A percentile compares a stretch with the other conserved stretches of the same genome.
These are phyloP conservation scores for Antarctomyces pellizariae DNA, from an alignment of 495 filamentous ascomycete genomes.

Conservation along the genomic window DNA sequence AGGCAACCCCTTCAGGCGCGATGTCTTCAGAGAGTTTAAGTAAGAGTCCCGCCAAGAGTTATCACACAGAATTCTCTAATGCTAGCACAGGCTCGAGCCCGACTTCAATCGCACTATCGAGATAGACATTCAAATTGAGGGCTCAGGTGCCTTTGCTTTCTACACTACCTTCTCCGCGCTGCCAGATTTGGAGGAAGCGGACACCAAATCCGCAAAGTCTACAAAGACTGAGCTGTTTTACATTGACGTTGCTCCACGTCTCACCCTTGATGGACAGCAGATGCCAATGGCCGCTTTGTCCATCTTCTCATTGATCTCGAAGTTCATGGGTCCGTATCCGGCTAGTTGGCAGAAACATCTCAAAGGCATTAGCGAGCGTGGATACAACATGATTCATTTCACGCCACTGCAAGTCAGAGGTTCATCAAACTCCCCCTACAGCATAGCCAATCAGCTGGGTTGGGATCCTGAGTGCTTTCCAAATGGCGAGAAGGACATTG, in stretches of 20 bases:
- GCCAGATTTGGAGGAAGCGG: slow-evolving; percentile 42
- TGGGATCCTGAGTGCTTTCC: slow-evolving; percentile 75
- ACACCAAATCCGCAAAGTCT: slow-evolving; percentile 20
- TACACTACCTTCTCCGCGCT: slow-evolving; percentile 84
- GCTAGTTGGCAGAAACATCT: slow-evolving; percentile 75
- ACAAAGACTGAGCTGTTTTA: slow-evolving; percentile 58
- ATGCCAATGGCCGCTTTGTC: slow-evolving; percentile 72
- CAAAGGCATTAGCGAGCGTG: slow-evolving; percentile 59
- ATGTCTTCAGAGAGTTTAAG: slow-evolving; percentile 69
- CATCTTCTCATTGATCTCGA: slow-evolving; percentile 85
- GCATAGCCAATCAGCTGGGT: slow-evolving; percentile 70
- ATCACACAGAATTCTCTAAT: slow-evolving; percentile 3
- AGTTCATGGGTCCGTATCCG: slow-evolving; percentile 89
- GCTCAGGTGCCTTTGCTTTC: slow-evolving; percentile 84
- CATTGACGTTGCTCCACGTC: slow-evolving; percentile 74
- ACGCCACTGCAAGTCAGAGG: slow-evolving; percentile 81
- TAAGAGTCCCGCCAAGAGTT: slow-evolving; percentile 19
- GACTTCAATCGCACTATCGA: slow-evolving; percentile 82
- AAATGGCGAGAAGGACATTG: slow-evolving; percentile 64
- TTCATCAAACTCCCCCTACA: slow-evolving; percentile 87
- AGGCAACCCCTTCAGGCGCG: slow-evolving; percentile 47
- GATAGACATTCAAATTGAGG: slow-evolving; percentile 63
- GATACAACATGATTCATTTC: slow-evolving; percentile 99
- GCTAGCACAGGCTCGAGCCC: slow-evolving; percentile 42
- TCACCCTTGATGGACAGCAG: slow-evolving; percentile 41